Conservation (phyloP, 164 flowering plant genomes). For the Magnolia changhungtana region DNA sequence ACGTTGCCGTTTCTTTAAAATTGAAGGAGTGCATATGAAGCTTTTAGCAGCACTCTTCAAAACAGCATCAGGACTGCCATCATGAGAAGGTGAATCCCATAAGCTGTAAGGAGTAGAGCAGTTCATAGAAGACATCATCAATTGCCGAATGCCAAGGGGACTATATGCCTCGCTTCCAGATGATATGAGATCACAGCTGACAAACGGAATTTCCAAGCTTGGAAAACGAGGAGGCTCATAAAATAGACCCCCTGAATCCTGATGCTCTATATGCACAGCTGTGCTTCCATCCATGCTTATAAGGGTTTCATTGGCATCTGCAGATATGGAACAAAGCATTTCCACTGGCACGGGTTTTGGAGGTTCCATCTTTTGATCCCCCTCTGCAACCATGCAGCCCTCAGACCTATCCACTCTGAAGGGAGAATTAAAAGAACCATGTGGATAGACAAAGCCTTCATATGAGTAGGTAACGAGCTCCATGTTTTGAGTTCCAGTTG, state of each 20-base stretch:
- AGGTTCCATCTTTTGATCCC: constrained; percentile 28
- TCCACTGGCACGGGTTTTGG: constrained; percentile 38
- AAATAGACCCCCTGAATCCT: constrained; percentile 51
- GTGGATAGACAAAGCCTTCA: constrained; percentile 38
- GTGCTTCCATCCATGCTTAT: constrained; percentile 26
- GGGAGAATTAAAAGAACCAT: constrained; percentile 28
- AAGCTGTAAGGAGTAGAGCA: constrained; percentile 65
- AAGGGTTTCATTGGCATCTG: constrained; percentile 22
- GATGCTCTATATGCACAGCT: constrained; percentile 21
- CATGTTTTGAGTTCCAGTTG: constrained; percentile 29
- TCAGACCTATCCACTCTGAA: constrained; percentile 28
- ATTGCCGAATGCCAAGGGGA: constrained; percentile 92
- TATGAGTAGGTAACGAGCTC: constrained; percentile 23
- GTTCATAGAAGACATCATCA: constrained; percentile 68
- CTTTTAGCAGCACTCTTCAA: constrained; percentile 86
- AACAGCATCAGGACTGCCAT: constrained; percentile 66
- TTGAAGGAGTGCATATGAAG: constrained; percentile 76
- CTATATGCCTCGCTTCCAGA: constrained; percentile 76
- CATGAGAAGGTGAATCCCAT: constrained; percentile 81
- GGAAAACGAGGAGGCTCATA: constrained; percentile 98
- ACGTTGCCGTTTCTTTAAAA: constrained; percentile 80
- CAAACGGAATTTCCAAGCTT: constrained; percentile 83
- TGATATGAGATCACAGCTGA: constrained; percentile 88
- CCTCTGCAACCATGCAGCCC: constrained; percentile 24
- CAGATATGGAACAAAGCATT: constrained; percentile 26